A percentile compares a stretch with the other conserved stretches of the same genome.
phyloP scores from a whole-genome alignment of 2,329 filamentous ascomycete species.

The Sporothrix luriei region DNA sequence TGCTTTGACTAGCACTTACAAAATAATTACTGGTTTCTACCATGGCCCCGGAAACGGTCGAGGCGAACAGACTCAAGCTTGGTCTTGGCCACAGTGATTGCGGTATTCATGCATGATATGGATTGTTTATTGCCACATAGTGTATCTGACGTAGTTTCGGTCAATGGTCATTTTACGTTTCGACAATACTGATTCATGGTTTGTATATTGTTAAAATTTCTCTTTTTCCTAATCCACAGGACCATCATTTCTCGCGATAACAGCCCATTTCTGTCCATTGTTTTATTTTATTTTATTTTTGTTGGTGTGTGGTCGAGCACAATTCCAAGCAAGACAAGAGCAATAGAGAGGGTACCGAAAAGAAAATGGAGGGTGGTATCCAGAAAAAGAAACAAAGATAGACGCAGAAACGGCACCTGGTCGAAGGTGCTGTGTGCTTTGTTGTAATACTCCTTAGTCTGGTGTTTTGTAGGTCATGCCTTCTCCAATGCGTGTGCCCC shows the following conservation, averaged over 20 bases:
- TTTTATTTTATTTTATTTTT: too few relatives aligned
- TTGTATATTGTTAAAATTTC: background rate
- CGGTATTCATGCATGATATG: background rate
- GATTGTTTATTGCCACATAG: background rate
- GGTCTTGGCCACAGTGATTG: background rate
- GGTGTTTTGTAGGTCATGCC: slow-evolving; percentile 5
- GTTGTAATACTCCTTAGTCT: background rate
- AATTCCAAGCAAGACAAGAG: slow-evolving; percentile 19
- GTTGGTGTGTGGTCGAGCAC: background rate
- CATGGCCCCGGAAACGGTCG: background rate
- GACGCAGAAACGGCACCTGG: slow-evolving; percentile 8
- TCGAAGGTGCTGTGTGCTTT: background rate
- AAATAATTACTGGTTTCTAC: background rate
- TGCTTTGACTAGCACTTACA: background rate
- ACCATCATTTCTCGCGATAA: background rate
- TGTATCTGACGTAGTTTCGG: background rate
- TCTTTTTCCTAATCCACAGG: background rate
- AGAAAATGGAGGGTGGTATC: slow-evolving; percentile 1
- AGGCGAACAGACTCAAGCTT: slow-evolving; percentile 1
- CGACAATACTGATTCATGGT: background rate
- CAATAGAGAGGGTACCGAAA: background rate
- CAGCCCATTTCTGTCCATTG: background rate
- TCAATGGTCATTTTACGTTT: background rate
- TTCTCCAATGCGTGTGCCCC: background rate
- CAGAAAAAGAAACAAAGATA: slow-evolving; percentile 17